Base-by-base conservation (phyloP, 2,329 filamentous ascomycete species). In the Aspergillus sp. region DNA sequence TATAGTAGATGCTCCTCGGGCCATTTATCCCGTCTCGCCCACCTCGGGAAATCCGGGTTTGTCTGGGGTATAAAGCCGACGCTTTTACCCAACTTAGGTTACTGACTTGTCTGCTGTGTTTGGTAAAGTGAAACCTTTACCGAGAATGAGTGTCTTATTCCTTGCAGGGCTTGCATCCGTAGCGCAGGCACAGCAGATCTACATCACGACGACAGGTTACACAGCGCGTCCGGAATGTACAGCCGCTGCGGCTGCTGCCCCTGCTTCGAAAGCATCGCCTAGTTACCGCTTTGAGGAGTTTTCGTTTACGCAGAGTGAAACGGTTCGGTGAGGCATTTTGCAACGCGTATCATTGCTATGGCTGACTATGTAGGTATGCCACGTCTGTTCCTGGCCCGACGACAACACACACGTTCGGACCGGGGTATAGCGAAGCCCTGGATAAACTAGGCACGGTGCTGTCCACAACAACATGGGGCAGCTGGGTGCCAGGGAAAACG, bases 401-500 rank as follows among this genome's bases (percentile, higher is more conserved):
- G 8, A 39, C 52, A 3, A 48, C 52, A 8, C 15, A 5, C 7
- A 32, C 30, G 0, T 54, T 17, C 22, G 52, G 15, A 2, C 52
- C 52, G 1, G 52, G 32, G 4, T 54, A 54, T 18, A 5, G 8
- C 5, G 43, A 48, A 4, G 52, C 52, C 24, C 22, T 26, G 9
- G 36, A 38, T 2, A 39, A 36, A 12, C 1, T 48, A 15, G 22
- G 44, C 2, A 54, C 34, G 3, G 8, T 12, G 9, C 17, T 48
- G 7, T 54, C 52, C 1, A 54, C 52, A 1, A 54, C 34, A 3
- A 54, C 52, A 15, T 54, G 43, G 42, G 52, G 52, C 20, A 54
- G 22, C n/a, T 54, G 52, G 52, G 8, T 54, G 5, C 52, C 52
- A 2, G 43, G 43, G 3, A n/a, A 48, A 26, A 48, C 52, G 5